Base-by-base conservation (phyloP, 1,284 basidiomycete genomes). In the Grifola frondosa region DNA sequence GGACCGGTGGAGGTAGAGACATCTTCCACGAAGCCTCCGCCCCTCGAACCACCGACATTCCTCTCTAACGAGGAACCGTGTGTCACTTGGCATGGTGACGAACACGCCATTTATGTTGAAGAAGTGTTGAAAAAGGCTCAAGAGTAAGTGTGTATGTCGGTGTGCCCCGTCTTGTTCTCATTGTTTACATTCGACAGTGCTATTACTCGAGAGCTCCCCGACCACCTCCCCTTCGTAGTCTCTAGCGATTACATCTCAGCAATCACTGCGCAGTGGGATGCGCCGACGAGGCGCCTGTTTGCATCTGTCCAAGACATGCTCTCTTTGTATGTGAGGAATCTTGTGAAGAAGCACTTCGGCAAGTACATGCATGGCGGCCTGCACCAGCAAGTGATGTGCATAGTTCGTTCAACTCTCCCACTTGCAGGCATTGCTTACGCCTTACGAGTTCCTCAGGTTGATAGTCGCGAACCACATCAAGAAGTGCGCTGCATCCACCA, bases 181-280 rank as follows among this genome's bases (percentile, higher is more conserved):
- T 30, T 54, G 62, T 80, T 81, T 11, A 36, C 10, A n/a, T 9
- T 42, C 5, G 40, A 6, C 48, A 86, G 84, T 8, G 73, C 80
- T 2, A 74, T 77, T 3, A 81, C 81, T 0, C 77, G 82, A 6
- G 81, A 86, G 54, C 67, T 87, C 0, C 82, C 82, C 0, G 80
- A 74, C 15, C 74, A 75, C 48, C 78, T 74, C 46, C 83, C 84
- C 0, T 84, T 80, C 48, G 65, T 76, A 0, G 78, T 84, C 0
- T 73, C 77, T 25, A 55, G 67, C 2, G 50, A 55, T 0, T 79
- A 75, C 34, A 80, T 87, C 41, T 49, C 59, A 4, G 39, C 61
- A 2, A 60, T 77, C 25, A 70, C 70, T 6, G 48, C 60, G 12
- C 50, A 69, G 34, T 88, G 84, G 84, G 47, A 46, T 1, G 35